These are phyloP conservation scores for Discostella stelligera DNA, from an alignment of 352 stramenopile genomes.

Conservation along the genomic window DNA sequence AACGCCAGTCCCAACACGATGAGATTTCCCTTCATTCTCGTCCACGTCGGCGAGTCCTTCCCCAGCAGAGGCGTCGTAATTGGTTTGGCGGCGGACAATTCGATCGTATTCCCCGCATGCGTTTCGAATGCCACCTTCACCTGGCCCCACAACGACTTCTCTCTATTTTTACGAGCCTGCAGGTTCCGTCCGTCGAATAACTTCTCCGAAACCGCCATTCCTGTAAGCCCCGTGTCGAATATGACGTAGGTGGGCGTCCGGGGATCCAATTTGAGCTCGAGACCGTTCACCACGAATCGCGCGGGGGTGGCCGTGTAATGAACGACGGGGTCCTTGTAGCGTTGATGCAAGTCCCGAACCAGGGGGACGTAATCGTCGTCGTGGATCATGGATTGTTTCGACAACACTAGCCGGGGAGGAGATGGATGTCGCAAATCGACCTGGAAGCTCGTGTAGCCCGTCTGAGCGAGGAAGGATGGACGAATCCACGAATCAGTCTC, in stretches of 20 bases:
- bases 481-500: constrained; percentile 63
- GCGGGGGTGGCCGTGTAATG: constrained; percentile 51
- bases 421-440: constrained; percentile 37
- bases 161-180: constrained; percentile 41
- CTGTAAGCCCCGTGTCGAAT: constrained; percentile 67
- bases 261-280: constrained; percentile 28
- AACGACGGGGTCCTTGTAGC: constrained; percentile 52
- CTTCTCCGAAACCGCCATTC: constrained; percentile 58
- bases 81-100: constrained; percentile 46
- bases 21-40: constrained; percentile 55
- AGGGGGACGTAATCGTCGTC: constrained; percentile 55
- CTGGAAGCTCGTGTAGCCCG: constrained; percentile 43
- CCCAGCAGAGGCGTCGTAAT: constrained; percentile 60
- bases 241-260: constrained; percentile 58
- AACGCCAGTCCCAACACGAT: constrained; percentile 65
- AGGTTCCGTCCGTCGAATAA: constrained; percentile 61
- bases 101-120: constrained; percentile 8
- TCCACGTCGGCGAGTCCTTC: constrained; percentile 51
- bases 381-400: constrained; percentile 39
- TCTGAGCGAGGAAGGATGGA: constrained; percentile 64
- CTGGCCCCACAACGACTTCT: constrained; percentile 53
- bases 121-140: constrained; percentile 56
- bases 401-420: constrained; percentile 30
- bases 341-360: constrained; percentile 42
- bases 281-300: constrained; percentile 51